Percentiles rank a stretch among this genome's conserved stretches.
Conservation (phyloP, 768 basidiomycete species). For the Plicaturopsis crispa region DNA sequence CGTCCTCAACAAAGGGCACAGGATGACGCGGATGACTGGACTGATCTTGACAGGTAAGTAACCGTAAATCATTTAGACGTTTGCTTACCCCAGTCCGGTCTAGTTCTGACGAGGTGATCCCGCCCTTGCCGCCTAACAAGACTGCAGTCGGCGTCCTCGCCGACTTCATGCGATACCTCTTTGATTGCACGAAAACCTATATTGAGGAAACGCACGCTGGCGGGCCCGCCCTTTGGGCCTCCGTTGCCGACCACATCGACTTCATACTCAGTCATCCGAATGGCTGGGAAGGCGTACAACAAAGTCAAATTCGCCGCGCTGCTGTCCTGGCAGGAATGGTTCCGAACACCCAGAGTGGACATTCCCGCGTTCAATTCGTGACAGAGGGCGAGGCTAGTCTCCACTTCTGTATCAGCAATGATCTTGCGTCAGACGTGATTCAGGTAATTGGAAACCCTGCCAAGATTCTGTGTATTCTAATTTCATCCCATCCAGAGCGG, state of each 20-base stretch:
- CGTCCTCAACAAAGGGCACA: too few species aligned
- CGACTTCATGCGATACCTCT: constrained; percentile 41
- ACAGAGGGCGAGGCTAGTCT: constrained; percentile 60
- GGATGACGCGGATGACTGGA: too few species aligned
- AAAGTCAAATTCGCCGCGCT: constrained; percentile 46
- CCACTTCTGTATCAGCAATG: constrained; percentile 46
- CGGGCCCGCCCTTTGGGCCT: constrained; percentile 37
- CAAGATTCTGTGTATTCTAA: constrained; percentile 9
- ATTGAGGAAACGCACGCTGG: constrained; percentile 38
- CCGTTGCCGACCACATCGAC: constrained; percentile 33
- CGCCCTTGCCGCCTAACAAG: constrained; percentile 34
- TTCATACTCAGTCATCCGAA: constrained; percentile 57
- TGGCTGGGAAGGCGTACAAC: constrained; percentile 58
- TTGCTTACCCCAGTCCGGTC: too few species aligned
- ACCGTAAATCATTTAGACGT: too few species aligned
- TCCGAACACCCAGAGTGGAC: constrained; percentile 26
- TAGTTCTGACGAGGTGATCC: constrained; percentile 24
- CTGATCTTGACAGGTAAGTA: too few species aligned
- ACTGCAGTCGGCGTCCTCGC: constrained; percentile 34
- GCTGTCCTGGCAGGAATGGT: constrained; percentile 46
- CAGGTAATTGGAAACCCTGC: constrained; percentile 16
- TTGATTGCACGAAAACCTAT: constrained; percentile 33
- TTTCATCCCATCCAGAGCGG: constrained; percentile 12
- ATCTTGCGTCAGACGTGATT: constrained; percentile 30
- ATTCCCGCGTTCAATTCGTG: constrained; percentile 42